A percentile compares a stretch with the other conserved stretches of the same genome.
phyloP scores from a whole-genome alignment of 1,284 basidiomycete species.

The Rhodotorula mucilaginosa region DNA sequence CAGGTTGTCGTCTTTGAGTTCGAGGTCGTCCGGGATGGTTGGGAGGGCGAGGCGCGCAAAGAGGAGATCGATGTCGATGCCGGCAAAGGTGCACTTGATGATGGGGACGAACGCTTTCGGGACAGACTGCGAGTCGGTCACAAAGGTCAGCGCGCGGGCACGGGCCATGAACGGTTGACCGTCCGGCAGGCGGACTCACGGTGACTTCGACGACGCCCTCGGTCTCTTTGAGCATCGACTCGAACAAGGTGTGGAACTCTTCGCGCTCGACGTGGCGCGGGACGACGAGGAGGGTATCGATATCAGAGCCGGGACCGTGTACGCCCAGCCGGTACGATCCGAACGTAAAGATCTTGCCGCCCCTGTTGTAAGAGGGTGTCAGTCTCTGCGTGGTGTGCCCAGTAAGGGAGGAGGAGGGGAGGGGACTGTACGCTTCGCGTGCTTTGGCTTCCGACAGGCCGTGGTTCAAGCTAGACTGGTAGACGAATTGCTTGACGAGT shows the following conservation, averaged over 20 bases:
- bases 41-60: slow-evolving; percentile 78
- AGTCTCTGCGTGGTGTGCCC: neutral
- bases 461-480: slow-evolving; percentile 65
- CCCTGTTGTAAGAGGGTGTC: slow-evolving; percentile 58
- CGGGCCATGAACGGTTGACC: neutral
- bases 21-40: slow-evolving; percentile 84
- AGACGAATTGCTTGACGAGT: slow-evolving; percentile 92
- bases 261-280: slow-evolving; percentile 92
- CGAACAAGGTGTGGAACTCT: slow-evolving; percentile 92
- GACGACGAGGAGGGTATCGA: slow-evolving; percentile 98
- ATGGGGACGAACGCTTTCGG: slow-evolving; percentile 95
- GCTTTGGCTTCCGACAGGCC: slow-evolving; percentile 37
- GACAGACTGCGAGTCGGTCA: slow-evolving; percentile 63
- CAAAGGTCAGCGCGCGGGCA: neutral
- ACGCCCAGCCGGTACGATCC: slow-evolving; percentile 83
- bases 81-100: slow-evolving; percentile 85
- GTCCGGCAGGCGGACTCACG: slow-evolving; percentile 57
- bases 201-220: slow-evolving; percentile 87
- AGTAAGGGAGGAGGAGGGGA: neutral
- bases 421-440: slow-evolving; percentile 30
- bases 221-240: slow-evolving; percentile 78
- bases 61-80: slow-evolving; percentile 89
- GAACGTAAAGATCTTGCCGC: slow-evolving; percentile 98
- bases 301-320: slow-evolving; percentile 93
- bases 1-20: slow-evolving; percentile 85